phyloP scores from a whole-genome alignment of 805 yeast genomes.

The Candida awuae region DNA sequence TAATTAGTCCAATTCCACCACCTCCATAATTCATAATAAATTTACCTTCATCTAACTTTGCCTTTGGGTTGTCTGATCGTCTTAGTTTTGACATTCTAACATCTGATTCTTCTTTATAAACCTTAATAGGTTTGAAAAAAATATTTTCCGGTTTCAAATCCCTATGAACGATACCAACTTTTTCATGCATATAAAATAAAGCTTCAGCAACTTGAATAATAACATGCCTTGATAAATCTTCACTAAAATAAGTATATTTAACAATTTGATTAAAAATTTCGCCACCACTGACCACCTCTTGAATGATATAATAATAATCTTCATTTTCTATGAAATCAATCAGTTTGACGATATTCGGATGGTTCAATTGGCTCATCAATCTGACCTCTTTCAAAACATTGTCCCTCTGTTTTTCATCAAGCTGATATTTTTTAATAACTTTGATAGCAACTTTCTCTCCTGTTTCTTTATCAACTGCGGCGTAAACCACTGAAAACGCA shows the following conservation, averaged over 20 bases:
- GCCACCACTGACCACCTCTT: constrained; percentile 70
- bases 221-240: constrained; percentile 63
- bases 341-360: constrained; percentile 55
- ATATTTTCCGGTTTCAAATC: constrained; percentile 80
- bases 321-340: constrained; percentile 59
- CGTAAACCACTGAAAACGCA: constrained; percentile 49
- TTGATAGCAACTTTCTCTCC: constrained; percentile 44
- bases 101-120: constrained; percentile 30
- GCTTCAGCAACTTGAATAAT: constrained; percentile 66
- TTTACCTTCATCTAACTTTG: constrained; percentile 81
- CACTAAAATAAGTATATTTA: constrained; percentile 67
- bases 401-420: constrained; percentile 53
- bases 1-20: constrained; percentile 84
- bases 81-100: constrained; percentile 33
- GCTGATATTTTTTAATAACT: constrained; percentile 59
- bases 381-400: constrained; percentile 76
- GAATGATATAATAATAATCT: constrained; percentile 56
- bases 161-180: constrained; percentile 72
- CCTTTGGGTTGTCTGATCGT: constrained; percentile 57
- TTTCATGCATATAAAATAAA: constrained; percentile 60
- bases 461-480: constrained; percentile 34
- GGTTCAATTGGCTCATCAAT: constrained; percentile 60
- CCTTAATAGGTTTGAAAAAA: constrained; percentile 52
- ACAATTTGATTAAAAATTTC: constrained; percentile 77
- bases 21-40: constrained; percentile 79